Evolutionary conservation across 345 rosid species (phyloP).

Genomic region (Trapa incisa): DNA sequence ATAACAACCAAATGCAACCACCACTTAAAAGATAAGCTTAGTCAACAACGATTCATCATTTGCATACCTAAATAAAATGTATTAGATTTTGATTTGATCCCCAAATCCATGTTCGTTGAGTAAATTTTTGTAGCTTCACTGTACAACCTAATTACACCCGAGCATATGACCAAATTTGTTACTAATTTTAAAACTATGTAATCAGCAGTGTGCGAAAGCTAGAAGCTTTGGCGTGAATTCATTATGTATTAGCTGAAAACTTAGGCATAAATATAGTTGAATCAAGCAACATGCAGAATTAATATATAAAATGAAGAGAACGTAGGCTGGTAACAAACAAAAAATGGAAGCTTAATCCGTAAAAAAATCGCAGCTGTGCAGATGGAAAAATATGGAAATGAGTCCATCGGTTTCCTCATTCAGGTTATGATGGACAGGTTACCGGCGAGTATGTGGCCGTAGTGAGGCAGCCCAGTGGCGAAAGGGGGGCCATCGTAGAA

Average conservation of each 20-base stretch:
- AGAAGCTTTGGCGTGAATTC: neutral
- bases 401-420: neutral
- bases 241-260: neutral
- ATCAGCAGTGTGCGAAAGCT: neutral
- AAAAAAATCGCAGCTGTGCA: neutral
- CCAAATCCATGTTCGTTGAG: neutral
- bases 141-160: neutral
- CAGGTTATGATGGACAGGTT: neutral
- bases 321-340: neutral
- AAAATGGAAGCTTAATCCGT: neutral
- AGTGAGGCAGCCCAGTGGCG: constrained; percentile 95
- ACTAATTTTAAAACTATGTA: neutral
- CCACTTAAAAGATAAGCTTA: neutral
- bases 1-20: neutral
- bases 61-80: neutral
- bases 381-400: neutral
- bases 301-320: neutral
- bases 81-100: neutral
- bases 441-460: constrained; percentile 95
- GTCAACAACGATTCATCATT: neutral
- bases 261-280: neutral
- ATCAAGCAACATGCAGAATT: too few relatives aligned
- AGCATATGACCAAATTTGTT: neutral
- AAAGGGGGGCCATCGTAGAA: constrained; percentile 98
- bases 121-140: neutral